Evolutionary conservation across 139 green algal genomes (phyloP), one percentile per base, ranked within the genome.

Genomic region (Spirogloea muscicola): DNA sequence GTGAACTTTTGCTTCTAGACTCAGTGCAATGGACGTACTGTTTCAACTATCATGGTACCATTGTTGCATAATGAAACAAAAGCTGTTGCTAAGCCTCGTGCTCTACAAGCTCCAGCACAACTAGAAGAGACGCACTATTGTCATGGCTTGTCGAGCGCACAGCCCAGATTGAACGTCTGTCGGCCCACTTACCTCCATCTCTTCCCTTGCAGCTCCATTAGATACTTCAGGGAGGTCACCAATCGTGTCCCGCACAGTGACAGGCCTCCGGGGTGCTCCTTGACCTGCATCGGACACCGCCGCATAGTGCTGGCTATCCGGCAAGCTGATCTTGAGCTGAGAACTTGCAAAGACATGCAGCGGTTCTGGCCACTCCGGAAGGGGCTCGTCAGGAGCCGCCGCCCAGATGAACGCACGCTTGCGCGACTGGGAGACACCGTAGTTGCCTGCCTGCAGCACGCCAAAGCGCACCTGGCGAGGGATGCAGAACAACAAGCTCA

Each of bases 371-470:
- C 93, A 98, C 38, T 89, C 82, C 13, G 93, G 93, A 70, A 98
- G 87, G 3, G 57, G 36, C 82, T 96, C 89, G 10, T 76, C 82
- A 0, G 90, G 91, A 13, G 87, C 88, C 2, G 89, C 92, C 0
- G 87, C 93, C 89, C 89, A 96, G 84, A 98, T 96, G 87, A 98
- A 96, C 63, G 91, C 93, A 57, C 93, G 85, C 84, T 97, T 98
- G 75, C 93, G 88, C 1, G 87, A 93, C 81, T 98, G 93, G 2
- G 92, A 87, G 46, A 97, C 91, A 21, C 93, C 93, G 80, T 90
- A 97, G 86, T 96, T 93, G 68, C 92, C 93, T 0, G 93, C 93
- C 65, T 98, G 96, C 1, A 98, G 84, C 57, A 98, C 90, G 7
- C 93, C 93, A 76, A 98, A 98, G 48, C 93, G 88, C 6, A 97